Conservation (phyloP, 2,329 filamentous ascomycete species). For the Claviceps maximensis region DNA sequence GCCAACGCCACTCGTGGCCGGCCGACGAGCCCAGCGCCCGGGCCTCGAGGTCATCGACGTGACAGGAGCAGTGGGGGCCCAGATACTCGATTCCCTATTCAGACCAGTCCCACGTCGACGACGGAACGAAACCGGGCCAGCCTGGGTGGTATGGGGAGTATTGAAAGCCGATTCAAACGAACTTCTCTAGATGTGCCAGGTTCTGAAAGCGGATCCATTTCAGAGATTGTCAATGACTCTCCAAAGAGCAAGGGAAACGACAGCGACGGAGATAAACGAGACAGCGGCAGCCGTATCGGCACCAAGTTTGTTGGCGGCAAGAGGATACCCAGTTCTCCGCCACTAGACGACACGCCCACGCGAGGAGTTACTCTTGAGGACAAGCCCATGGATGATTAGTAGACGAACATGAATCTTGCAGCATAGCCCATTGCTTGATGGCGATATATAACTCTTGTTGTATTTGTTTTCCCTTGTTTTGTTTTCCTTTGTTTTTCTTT, state of each 20-base stretch:
- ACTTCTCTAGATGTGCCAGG: slow-evolving; percentile 74
- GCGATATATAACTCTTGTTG: background rate
- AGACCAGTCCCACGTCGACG: slow-evolving; percentile 46
- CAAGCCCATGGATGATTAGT: slow-evolving; percentile 38
- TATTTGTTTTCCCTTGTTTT: background rate
- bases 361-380: slow-evolving; percentile 40
- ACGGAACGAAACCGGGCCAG: slow-evolving; percentile 36
- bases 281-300: slow-evolving; percentile 40
- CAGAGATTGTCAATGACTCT: slow-evolving; percentile 24
- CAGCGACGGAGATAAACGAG: slow-evolving; percentile 41
- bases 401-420: slow-evolving; percentile 1
- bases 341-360: slow-evolving; percentile 15
- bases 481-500: background rate
- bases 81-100: slow-evolving; percentile 75
- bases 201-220: slow-evolving; percentile 29
- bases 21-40: slow-evolving; percentile 58
- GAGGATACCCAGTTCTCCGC: slow-evolving; percentile 22
- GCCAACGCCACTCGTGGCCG: slow-evolving; percentile 52
- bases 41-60: slow-evolving; percentile 52
- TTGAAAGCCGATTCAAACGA: slow-evolving; percentile 37
- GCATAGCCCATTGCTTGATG: background rate
- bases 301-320: slow-evolving; percentile 36
- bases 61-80: slow-evolving; percentile 65
- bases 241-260: slow-evolving; percentile 13
- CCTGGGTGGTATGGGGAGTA: slow-evolving; percentile 30